Evolutionary conservation across 2,329 filamentous ascomycete genomes (phyloP).

Genomic region (Aspergillus felis): DNA sequence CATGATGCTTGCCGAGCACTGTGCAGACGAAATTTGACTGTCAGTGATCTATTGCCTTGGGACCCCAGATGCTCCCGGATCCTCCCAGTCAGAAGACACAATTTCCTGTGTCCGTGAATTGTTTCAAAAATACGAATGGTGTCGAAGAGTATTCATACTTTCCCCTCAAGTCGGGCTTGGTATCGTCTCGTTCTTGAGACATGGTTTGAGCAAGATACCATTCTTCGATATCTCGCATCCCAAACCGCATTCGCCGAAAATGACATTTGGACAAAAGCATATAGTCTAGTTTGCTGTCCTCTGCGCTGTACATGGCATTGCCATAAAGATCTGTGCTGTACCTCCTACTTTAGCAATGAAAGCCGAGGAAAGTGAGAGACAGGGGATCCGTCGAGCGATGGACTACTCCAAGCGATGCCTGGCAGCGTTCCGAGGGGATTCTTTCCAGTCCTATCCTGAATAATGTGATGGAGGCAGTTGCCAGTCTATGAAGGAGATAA

Average conservation of each 20-base stretch:
- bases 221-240: neutral
- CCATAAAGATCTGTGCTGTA: conserved; percentile 18
- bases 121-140: conserved; percentile 14
- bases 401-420: conserved; percentile 9
- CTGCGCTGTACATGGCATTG: conserved; percentile 12
- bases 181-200: too few species aligned
- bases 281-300: conserved; percentile 2
- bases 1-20: conserved; percentile 14
- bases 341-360: conserved; percentile 15
- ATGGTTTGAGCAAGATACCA: conserved; percentile 20
- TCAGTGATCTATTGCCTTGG: neutral
- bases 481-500: conserved; percentile 14
- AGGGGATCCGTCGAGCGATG: conserved; percentile 13
- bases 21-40: conserved; percentile 14
- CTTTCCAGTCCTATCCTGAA: neutral
- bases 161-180: conserved; percentile 11
- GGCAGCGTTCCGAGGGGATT: conserved; percentile 14
- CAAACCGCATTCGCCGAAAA: neutral
- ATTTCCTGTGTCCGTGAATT: conserved; percentile 11
- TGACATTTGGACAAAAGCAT: conserved; percentile 6
- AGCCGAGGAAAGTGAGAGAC: conserved; percentile 12
- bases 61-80: conserved; percentile 13
- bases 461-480: conserved; percentile 2
- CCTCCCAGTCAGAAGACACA: conserved; percentile 18
- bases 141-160: conserved; percentile 15